These are phyloP conservation scores for Cornus kousa DNA, from an alignment of 148 eudicot genomes.

Conservation along the genomic window DNA sequence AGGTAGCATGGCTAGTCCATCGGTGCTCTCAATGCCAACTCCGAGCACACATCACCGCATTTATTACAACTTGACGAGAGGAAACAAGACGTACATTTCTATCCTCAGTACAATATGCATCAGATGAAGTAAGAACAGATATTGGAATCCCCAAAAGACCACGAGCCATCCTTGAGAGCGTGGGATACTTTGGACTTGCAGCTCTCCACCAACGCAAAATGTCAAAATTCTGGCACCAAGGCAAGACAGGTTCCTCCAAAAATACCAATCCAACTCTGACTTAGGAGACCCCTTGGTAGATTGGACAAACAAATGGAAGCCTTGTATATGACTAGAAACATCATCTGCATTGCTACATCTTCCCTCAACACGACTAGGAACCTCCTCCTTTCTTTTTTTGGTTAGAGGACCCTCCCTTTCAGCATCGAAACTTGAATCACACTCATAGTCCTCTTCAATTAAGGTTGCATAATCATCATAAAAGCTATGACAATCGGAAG, in stretches of 20 bases:
- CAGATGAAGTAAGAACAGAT: slow-evolving; percentile 4
- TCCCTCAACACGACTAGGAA: background rate
- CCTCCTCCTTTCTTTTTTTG: too few species aligned
- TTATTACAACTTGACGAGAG: too few species aligned
- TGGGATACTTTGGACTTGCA: slow-evolving; percentile 6
- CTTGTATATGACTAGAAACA: background rate
- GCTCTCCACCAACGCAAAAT: slow-evolving; percentile 14
- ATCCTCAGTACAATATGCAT: background rate
- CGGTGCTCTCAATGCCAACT: too few species aligned
- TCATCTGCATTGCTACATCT: background rate
- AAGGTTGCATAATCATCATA: too few species aligned
- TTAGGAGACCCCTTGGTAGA: background rate
- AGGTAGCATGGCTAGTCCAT: too few species aligned
- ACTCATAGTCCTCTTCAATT: background rate
- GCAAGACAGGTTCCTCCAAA: slow-evolving; percentile 10
- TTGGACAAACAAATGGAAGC: background rate
- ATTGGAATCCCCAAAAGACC: slow-evolving; percentile 5
- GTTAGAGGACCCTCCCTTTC: too few species aligned
- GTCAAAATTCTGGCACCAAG: slow-evolving; percentile 4
- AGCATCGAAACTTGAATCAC: background rate
- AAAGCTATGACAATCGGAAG: background rate
- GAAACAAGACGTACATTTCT: too few species aligned
- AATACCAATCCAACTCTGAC: slow-evolving; percentile 10
- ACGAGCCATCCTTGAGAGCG: slow-evolving; percentile 6
- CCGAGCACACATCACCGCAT: too few species aligned